Evolutionary conservation across 192 early-diverging fungal genomes (phyloP).

Genomic region (Rhizoclosmatium globosum): DNA sequence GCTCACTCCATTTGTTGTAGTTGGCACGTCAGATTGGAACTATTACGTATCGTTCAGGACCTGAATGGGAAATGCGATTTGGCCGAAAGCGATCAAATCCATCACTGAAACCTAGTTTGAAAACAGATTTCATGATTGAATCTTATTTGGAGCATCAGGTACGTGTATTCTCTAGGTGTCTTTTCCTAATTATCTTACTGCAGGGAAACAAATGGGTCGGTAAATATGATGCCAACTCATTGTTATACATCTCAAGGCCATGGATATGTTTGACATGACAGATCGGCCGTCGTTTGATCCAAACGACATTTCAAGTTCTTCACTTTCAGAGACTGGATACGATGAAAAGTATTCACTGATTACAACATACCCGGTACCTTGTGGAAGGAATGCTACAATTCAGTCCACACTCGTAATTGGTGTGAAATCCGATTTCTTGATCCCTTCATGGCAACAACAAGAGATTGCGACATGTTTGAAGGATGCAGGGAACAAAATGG

Average conservation of each 20-base stretch:
- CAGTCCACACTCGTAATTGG: conserved; percentile 88
- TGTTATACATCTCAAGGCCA: conserved; percentile 95
- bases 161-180: conserved; percentile 41
- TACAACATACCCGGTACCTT: conserved; percentile 46
- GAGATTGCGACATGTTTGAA: conserved; percentile 92
- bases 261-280: conserved; percentile 97
- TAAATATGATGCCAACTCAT: conserved; percentile 93
- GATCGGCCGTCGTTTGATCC: conserved; percentile 13
- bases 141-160: conserved; percentile 87
- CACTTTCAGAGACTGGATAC: background rate
- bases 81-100: conserved; percentile 83
- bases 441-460: conserved; percentile 94
- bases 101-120: conserved; percentile 41
- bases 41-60: conserved; percentile 85
- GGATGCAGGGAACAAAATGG: conserved; percentile 82
- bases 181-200: background rate
- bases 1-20: background rate
- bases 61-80: conserved; percentile 97
- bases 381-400: conserved; percentile 75
- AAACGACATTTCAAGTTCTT: background rate
- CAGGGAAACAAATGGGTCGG: conserved; percentile 91
- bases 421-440: conserved; percentile 94
- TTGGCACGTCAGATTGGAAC: conserved; percentile 29
- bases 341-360: conserved; percentile 10
- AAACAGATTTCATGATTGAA: conserved; percentile 91